Evolutionary conservation across 306 rosid species (phyloP), one percentile per base, ranked within the genome.

Genomic region (Gillenia trifoliata): DNA sequence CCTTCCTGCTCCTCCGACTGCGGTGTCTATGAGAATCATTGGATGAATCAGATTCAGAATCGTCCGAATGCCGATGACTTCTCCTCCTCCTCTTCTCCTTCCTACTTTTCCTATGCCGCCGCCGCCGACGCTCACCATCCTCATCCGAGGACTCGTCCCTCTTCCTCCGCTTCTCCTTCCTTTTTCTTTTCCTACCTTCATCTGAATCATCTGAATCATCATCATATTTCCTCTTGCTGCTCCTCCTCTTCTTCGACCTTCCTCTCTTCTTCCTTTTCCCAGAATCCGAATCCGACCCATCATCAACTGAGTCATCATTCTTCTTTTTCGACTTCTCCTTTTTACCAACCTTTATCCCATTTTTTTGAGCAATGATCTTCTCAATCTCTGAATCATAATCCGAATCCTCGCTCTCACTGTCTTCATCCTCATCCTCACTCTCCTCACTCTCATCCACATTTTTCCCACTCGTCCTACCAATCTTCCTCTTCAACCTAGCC

Each of bases 231-330:
- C 91, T 89, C 82, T 79, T 88, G 55, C 78, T 67, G 69, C 88
- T 85, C 82, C 93, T 88, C 86, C 92, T 89, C 85, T 82, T 90
- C 83, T 91, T 91, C 28, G 93, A 87, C 83, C 93, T 85, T n/a
- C 97, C 96, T 82, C 97, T 91, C 85, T 84, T 92, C 68, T 75
- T 84, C 75, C 82, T 87, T 85, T 82, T 76, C 72, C 79, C 85
- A 40, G 89, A 86, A 68, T 81, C 86, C 41, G 78, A 41, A 80
- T 80, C 87, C 0, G 87, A 85, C 25, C 26, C 88, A 68, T 86
- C 91, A 68, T 73, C 86, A 67, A 85, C 89, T 0, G 64, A 83
- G 25, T 82, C 81, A 75, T 63, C 68, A 60, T 80, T 80, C 83
- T 80, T 93, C 64, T 83, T 88, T 43, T 69, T 36, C 10, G 86